Base-by-base conservation (phyloP, 306 rosid species). In the Rosa lucieae region DNA sequence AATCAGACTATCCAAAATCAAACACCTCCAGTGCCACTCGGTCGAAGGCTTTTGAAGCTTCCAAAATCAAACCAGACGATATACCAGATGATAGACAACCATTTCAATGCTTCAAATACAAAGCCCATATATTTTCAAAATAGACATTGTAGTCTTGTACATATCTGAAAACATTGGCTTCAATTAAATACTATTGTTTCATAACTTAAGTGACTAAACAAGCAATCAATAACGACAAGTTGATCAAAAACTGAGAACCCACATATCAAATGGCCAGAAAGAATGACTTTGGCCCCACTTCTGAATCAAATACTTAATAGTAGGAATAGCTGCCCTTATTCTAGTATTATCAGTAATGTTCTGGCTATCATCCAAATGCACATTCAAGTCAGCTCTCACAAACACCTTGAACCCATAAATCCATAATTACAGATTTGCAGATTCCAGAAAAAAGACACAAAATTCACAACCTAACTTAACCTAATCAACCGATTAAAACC, bases 291-390 rank as follows among this genome's bases (percentile, higher is more conserved):
- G 99, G n/a, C 99, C 12, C 99, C 98, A 23, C 10, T 93, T 91
- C 78, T 85, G 79, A 49, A 86, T 89, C 81, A 96, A 89, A 67
- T 96, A 76, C 85, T 96, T 88, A 77, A 96, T 96, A n/a, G 99
- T 96, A 55, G 99, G 99, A 0, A 96, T 23, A 11, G 99, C 99
- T 21, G 99, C 99, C 1, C 99, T 90, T 62, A 96, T 84, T 76
- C 99, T 93, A 21, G 99, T 96, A 71, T 96, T 98, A 59, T 96
- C 99, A 12, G 99, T 96, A 82, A 96, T 96, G 51, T 89, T 90
- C 88, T 90, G 97, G 71, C 82, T 90, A 21, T 96, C 99, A 77
- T 93, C 93, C 79, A 96, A 86, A 1, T 98, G 99, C n/a, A 93
- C 98, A 77, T 96, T 96, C 76, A 96, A 84, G 78, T 96, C 99